Base-by-base conservation (phyloP, 345 rosid species). In the Citrus inodora region DNA sequence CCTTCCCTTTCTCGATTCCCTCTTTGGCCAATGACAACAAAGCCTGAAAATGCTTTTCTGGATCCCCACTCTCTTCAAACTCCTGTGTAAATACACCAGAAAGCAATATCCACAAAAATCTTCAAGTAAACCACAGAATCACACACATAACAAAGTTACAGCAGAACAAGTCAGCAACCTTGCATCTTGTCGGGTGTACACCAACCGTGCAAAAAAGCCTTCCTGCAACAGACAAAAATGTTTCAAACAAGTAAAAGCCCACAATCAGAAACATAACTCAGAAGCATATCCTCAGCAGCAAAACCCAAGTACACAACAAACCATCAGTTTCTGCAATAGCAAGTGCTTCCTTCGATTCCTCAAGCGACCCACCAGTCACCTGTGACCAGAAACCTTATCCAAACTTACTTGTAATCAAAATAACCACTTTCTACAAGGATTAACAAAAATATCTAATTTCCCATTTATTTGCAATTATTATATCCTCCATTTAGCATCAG, bases 111-210 rank as follows among this genome's bases (percentile, higher is more conserved):
- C 70, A 79, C 19, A 81, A 78, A 75, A 19, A 37, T 80, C 46
- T 19, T 69, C 62, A 79, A 61, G 40, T 28, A 19, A 63, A 72
- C 64, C 19, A 56, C 55, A 69, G 0, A 76, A 67, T 17, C 76
- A 28, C 27, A 71, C 67, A 71, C 30, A 67, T 67, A 72, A 22
- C 55, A 19, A 62, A 37, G 25, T 33, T 35, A 72, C 65, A 33
- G 2, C 30, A 76, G 30, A 70, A 51, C 71, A 59, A 74, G 62
- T 21, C 73, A 66, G 72, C 62, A 14, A 91, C 99, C 90, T 81
- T 92, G 89, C 99, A 94, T 83, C 98, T 90, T n/a, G 98, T 96
- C 4, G 97, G 99, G 84, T 96, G 99, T 70, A 94, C 98, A 1
- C 99, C 98, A 40, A 96, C 97, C 0, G 99, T 94, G 67, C 98